Evolutionary conservation across 208 protist species (phyloP), one percentile per base, ranked within the genome.

Genomic region (Trypanosoma conorhini): DNA sequence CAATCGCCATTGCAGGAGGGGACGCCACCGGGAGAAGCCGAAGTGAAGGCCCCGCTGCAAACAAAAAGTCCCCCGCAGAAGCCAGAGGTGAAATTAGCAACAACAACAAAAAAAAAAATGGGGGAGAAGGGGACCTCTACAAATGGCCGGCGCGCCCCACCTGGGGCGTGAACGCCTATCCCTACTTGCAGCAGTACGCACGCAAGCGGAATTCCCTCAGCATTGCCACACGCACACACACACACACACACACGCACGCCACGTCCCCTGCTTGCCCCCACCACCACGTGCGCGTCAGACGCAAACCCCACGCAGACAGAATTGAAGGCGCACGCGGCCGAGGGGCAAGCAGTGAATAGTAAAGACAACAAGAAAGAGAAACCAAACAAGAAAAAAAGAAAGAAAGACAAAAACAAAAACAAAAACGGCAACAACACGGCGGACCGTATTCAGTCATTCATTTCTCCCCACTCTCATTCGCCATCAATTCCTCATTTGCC

Each of bases 391-490:
- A 30, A 55, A 35, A 65, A 35, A 38, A 1, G 40, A 69, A 50
- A 70, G 15, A 44, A 4, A 59, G 24, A 28, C 40, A 62, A 55
- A 31, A 9, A 31, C 7, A 72, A 44, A 60, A 61, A 59, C 60
- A 60, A 22, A 69, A 48, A 60, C 28, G 21, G 26, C 22, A 58
- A 5, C 42, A 48, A 68, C 0, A 57, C 60, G 15, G 28, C 63
- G n/a, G 56, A 22, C 13, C 24, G 10, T 55, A 33, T n/a, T 38
- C 38, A 79, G 22, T 74, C 54, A 40, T 77, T 13, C 42, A 46
- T 19, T 46, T 46, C 42, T 12, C 42, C 17, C 17, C 42, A 12
- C 15, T 46, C 42, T 46, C 15, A 46, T 46, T 46, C 17, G 15
- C 9, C 42, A 21, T 15, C 15, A 19, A 3, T 46, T 46, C 13